These are phyloP conservation scores for Oidium heveae DNA, from an alignment of 2,329 filamentous ascomycete genomes.

Conservation along the genomic window DNA sequence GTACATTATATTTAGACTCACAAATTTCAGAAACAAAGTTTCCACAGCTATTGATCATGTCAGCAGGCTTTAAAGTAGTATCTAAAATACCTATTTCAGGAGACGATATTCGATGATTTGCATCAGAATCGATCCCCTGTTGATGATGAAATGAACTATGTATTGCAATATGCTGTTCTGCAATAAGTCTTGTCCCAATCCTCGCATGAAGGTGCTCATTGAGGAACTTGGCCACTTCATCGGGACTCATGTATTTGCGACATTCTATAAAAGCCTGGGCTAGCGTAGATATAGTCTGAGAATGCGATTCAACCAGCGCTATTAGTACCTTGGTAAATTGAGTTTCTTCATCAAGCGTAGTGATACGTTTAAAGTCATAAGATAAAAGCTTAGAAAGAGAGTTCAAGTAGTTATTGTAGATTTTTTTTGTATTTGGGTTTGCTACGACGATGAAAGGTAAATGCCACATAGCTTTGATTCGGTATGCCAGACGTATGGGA, in stretches of 20 bases:
- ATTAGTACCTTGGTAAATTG: conserved; percentile 80
- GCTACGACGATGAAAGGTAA: conserved; percentile 94
- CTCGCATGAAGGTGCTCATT: conserved; percentile 83
- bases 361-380: conserved; percentile 34
- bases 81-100: conserved; percentile 91
- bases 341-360: conserved; percentile 63
- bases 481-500: conserved; percentile 74
- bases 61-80: conserved; percentile 59
- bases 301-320: conserved; percentile 84
- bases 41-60: conserved; percentile 62
- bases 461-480: conserved; percentile 78
- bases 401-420: conserved; percentile 91
- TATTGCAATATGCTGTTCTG: conserved; percentile 87
- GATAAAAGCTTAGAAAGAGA: conserved; percentile 76
- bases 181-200: conserved; percentile 82
- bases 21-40: conserved; percentile 88
- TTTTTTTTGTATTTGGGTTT: conserved; percentile 83
- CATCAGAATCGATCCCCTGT: conserved; percentile 26
- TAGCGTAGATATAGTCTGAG: conserved; percentile 80
- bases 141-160: conserved; percentile 55
- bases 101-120: conserved; percentile 21
- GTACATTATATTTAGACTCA: conserved; percentile 80
- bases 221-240: conserved; percentile 71
- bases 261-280: conserved; percentile 86
- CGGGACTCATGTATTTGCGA: conserved; percentile 60